A percentile compares a stretch with the other conserved stretches of the same genome.
Conservation (phyloP, 345 rosid genomes). For the Psidium guajava region DNA sequence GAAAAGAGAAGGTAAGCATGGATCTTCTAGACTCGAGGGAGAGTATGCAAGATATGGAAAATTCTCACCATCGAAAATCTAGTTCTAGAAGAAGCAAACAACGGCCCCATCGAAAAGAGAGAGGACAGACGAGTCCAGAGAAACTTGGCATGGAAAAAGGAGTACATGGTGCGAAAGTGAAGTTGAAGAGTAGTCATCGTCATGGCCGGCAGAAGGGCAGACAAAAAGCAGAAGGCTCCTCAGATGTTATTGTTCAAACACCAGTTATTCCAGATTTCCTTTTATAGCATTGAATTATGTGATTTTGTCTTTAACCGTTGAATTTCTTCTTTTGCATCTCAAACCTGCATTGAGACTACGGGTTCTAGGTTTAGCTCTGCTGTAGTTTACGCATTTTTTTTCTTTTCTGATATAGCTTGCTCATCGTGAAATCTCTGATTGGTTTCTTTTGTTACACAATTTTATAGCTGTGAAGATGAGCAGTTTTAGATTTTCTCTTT, state of each 20-base stretch:
- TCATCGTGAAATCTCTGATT: background rate
- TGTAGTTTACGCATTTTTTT: conserved; percentile 10
- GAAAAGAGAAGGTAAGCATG: conserved; percentile 39
- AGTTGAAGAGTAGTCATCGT: conserved; percentile 34
- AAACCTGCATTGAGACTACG: background rate
- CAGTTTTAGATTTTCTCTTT: background rate
- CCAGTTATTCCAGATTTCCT: conserved; percentile 69
- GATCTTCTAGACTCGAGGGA: conserved; percentile 19
- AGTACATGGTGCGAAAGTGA: conserved; percentile 25
- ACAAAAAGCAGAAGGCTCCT: conserved; percentile 28
- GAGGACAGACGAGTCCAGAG: conserved; percentile 23
- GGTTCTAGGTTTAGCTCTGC: conserved; percentile 8
- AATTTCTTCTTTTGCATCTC: background rate
- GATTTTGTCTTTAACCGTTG: background rate
- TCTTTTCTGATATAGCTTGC: background rate
- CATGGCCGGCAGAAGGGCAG: conserved; percentile 42
- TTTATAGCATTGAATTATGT: conserved; percentile 22
- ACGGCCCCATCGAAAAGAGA: conserved; percentile 38
- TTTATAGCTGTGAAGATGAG: background rate
- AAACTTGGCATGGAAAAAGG: conserved; percentile 25
- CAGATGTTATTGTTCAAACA: conserved; percentile 18
- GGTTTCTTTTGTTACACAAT: background rate
- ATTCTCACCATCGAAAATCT: conserved; percentile 16
- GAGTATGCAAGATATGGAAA: conserved; percentile 18
- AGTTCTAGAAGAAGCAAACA: conserved; percentile 43